Evolutionary conservation across 2,329 filamentous ascomycete genomes (phyloP).

Genomic region (Aureobasidium uvarum): DNA sequence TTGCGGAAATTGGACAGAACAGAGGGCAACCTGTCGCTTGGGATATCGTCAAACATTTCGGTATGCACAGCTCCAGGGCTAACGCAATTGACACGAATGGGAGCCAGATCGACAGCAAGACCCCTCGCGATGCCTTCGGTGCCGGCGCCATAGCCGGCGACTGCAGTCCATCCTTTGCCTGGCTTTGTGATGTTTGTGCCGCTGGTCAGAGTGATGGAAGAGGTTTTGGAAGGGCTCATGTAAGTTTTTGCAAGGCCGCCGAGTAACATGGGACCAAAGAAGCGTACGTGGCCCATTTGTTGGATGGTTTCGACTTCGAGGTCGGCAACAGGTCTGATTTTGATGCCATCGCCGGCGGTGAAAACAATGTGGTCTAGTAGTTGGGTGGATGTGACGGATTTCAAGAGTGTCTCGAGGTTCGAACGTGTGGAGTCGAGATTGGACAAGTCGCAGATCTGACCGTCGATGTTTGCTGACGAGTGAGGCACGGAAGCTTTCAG

Average conservation of each 20-base stretch:
- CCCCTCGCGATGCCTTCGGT: slow-evolving; percentile 51
- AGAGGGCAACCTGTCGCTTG: not conserved
- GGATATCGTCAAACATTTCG: not conserved
- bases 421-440: not conserved
- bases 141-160: slow-evolving; percentile 48
- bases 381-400: slow-evolving; percentile 33
- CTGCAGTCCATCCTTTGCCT: slow-evolving; percentile 48
- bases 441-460: not conserved
- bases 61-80: not conserved
- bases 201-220: slow-evolving; percentile 55
- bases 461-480: not conserved
- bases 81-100: slow-evolving; percentile 32
- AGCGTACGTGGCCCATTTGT: slow-evolving; percentile 42
- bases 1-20: not conserved
- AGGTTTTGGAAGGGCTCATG: slow-evolving; percentile 40
- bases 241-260: slow-evolving; percentile 48
- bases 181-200: slow-evolving; percentile 52
- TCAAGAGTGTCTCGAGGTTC: not conserved
- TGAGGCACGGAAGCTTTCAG: not conserved
- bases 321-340: slow-evolving; percentile 25
- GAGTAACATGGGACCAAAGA: slow-evolving; percentile 49
- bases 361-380: slow-evolving; percentile 55
- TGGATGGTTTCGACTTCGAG: slow-evolving; percentile 34
- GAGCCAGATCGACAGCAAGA: slow-evolving; percentile 60
- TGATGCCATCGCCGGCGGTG: slow-evolving; percentile 49